Percentiles rank a stretch among this genome's conserved stretches.
Evolutionary conservation across 2,329 filamentous ascomycete species (phyloP).

Genomic region (Stachybotrys elegans): DNA sequence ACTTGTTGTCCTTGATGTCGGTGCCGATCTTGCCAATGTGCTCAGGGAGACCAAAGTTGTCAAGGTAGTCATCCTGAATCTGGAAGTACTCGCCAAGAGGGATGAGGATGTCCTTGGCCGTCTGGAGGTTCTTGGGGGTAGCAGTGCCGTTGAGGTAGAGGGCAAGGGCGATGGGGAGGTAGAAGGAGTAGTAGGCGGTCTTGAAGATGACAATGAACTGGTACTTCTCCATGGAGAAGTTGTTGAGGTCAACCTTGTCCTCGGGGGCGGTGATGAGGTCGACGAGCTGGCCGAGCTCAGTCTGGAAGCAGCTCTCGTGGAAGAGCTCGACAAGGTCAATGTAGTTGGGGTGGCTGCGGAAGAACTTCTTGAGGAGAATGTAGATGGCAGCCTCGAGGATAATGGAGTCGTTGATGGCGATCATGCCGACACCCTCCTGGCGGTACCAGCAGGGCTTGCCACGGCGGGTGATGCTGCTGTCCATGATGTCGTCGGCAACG

Average conservation of each 20-base stretch:
- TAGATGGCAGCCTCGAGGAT: conserved; percentile 92
- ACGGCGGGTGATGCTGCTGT: conserved; percentile 87
- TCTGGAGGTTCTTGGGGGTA: conserved; percentile 82
- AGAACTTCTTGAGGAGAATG: conserved; percentile 86
- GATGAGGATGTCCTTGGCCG: conserved; percentile 86
- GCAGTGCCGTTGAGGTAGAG: conserved; percentile 81
- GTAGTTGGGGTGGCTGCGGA: conserved; percentile 81
- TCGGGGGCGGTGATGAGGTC: conserved; percentile 95
- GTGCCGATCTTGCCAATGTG: conserved; percentile 98
- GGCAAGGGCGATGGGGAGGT: conserved; percentile 89
- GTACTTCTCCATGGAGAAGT: conserved; percentile 95
- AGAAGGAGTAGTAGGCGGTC: conserved; percentile 99
- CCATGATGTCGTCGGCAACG: conserved; percentile 98
- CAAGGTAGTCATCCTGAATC: conserved; percentile 96
- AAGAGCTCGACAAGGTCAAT: conserved; percentile 92
- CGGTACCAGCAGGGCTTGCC: conserved; percentile 97
- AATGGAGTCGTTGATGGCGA: conserved; percentile 98
- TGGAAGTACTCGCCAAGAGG: conserved; percentile 99
- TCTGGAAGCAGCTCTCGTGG: conserved; percentile 91
- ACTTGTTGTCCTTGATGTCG: conserved; percentile 99
- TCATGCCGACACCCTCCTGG: conserved; percentile 81
- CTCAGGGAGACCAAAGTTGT: conserved; percentile 91
- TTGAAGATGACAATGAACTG: conserved; percentile 99
- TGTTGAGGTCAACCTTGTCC: conserved; percentile 85
- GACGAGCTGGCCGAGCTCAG: conserved; percentile 90